Percentiles rank a stretch among this genome's conserved stretches.
phyloP scores from a whole-genome alignment of 2,329 filamentous ascomycete genomes.

The Neophaeococcomyces aloes region DNA sequence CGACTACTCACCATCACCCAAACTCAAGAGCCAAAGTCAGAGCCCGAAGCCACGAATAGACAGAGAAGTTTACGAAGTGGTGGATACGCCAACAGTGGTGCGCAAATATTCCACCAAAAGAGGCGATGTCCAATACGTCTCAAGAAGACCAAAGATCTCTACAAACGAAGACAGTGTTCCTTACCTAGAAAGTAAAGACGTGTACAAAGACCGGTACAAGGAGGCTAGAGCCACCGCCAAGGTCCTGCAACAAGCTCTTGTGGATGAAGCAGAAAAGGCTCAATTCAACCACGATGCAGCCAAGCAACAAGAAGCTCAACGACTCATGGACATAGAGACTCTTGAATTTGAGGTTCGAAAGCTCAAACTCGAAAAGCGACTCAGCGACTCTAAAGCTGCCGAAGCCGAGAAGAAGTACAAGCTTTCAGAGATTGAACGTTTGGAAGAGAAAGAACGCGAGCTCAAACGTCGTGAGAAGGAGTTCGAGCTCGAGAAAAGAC shows the following conservation, averaged over 20 bases:
- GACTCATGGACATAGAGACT: neutral
- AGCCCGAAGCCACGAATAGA: constrained; percentile 1
- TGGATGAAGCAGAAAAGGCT: constrained; percentile 1
- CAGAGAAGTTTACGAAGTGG: neutral
- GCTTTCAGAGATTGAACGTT: neutral
- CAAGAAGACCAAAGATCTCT: neutral
- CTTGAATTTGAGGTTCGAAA: constrained; percentile 1
- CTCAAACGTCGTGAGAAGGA: constrained; percentile 2
- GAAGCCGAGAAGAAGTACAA: constrained; percentile 1
- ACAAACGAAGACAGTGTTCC: neutral
- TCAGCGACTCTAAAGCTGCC: constrained; percentile 1
- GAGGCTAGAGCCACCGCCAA: constrained; percentile 2
- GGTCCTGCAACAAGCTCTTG: constrained; percentile 5
- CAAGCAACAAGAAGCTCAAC: constrained; percentile 3
- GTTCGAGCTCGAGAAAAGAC: constrained; percentile 1
- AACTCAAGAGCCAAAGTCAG: neutral
- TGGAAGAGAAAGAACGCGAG: constrained; percentile 2
- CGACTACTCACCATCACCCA: constrained; percentile 1
- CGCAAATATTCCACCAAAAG: constrained; percentile 2
- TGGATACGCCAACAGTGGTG: neutral
- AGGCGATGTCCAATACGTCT: constrained; percentile 1
- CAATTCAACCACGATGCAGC: constrained; percentile 4
- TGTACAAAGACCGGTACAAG: constrained; percentile 7
- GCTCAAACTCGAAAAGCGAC: neutral
- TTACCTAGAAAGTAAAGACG: neutral